These are phyloP conservation scores for Cryptococcus sp. DNA, from an alignment of 1,284 basidiomycete species.

Conservation along the genomic window DNA sequence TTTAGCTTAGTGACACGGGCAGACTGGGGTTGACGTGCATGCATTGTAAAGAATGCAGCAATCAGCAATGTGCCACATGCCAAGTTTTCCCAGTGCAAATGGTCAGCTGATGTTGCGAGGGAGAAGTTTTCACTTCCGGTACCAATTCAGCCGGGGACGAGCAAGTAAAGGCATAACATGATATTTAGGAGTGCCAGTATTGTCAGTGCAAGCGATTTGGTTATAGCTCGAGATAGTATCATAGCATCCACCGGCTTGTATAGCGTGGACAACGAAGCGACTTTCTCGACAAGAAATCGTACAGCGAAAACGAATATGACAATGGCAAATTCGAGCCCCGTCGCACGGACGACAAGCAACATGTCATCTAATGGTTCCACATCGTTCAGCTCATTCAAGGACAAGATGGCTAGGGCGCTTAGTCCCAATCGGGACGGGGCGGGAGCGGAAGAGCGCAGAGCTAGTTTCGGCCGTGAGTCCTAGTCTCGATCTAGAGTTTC, in stretches of 20 bases:
- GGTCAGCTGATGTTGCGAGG: not conserved
- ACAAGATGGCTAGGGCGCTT: conserved; percentile 19
- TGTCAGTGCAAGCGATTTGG: too few species aligned
- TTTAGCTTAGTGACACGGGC: too few species aligned
- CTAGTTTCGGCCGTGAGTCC: conserved; percentile 21
- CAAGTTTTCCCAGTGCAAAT: not conserved
- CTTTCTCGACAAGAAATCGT: not conserved
- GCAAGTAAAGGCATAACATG: too few species aligned
- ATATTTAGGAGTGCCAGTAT: too few species aligned
- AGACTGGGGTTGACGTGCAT: too few species aligned
- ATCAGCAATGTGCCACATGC: too few species aligned
- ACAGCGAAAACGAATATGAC: not conserved
- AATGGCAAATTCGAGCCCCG: not conserved
- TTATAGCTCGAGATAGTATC: too few species aligned
- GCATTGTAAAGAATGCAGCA: too few species aligned
- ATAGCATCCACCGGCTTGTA: too few species aligned
- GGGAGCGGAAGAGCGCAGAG: conserved; percentile 9
- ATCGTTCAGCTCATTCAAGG: conserved; percentile 14
- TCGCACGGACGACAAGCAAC: conserved; percentile 1
- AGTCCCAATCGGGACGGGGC: conserved; percentile 19
- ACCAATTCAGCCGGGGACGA: not conserved
- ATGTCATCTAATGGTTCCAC: conserved; percentile 5
- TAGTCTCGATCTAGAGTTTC: not conserved
- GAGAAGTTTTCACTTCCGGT: not conserved
- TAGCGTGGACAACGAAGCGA: too few species aligned